phyloP scores from a whole-genome alignment of 2,329 filamentous ascomycete genomes.

The Boeremia exigua region DNA sequence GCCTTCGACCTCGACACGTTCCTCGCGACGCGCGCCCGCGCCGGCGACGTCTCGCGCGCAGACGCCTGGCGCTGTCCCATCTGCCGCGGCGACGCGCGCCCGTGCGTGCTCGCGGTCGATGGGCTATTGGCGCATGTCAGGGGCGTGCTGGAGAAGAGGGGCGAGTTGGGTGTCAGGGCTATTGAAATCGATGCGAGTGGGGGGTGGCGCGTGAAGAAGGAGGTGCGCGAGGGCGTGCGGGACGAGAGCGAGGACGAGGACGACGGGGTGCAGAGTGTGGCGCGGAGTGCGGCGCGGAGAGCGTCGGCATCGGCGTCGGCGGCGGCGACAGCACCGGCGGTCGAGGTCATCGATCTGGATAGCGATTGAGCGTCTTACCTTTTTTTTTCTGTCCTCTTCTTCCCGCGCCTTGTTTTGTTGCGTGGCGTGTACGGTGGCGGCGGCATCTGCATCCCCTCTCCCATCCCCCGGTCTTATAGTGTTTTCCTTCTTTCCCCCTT shows the following conservation, averaged over 20 bases:
- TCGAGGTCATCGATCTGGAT: conserved; percentile 12
- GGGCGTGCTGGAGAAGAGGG: conserved; percentile 57
- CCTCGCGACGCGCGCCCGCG: conserved; percentile 56
- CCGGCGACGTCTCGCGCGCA: conserved; percentile 48
- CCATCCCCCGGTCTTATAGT: too few species aligned
- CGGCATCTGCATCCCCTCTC: too few species aligned
- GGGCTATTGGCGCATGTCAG: conserved; percentile 73
- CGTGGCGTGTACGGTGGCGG: too few species aligned
- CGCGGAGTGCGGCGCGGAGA: too few species aligned
- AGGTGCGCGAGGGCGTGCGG: conserved; percentile 5
- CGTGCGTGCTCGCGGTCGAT: conserved; percentile 74
- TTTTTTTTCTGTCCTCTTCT: not conserved
- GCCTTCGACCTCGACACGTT: conserved; percentile 91
- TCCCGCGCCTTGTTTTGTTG: too few species aligned
- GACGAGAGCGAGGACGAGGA: too few species aligned
- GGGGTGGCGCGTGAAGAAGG: conserved; percentile 63
- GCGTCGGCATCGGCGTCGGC: too few species aligned
- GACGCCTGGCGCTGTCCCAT: conserved; percentile 90
- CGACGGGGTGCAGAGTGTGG: too few species aligned
- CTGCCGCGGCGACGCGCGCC: conserved; percentile 78
- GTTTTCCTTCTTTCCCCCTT: too few species aligned
- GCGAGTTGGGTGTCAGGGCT: conserved; percentile 61
- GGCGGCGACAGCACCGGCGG: too few species aligned
- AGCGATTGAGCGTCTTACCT: conserved; percentile 1
- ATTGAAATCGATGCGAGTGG: conserved; percentile 71